Conservation (phyloP, 164 flowering plant species). For the Macadamia tetraphylla region DNA sequence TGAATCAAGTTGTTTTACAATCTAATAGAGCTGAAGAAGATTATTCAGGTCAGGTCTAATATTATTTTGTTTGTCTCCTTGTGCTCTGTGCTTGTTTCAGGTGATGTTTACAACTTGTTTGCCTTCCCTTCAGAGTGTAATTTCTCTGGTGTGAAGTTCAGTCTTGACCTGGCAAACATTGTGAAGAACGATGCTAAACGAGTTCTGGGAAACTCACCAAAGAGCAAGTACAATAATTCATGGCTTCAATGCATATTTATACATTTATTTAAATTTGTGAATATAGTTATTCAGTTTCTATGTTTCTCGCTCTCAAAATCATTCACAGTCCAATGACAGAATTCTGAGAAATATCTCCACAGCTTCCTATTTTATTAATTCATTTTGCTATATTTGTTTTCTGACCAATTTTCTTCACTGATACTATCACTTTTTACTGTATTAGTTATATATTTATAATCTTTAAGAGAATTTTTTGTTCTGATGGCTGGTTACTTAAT, state of each 20-base stretch:
- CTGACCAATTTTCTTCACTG: too few relatives aligned
- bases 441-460: too few relatives aligned
- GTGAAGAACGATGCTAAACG: conserved; percentile 49
- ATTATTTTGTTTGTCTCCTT: background rate
- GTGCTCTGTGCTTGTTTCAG: conserved; percentile 35
- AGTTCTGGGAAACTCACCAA: conserved; percentile 38
- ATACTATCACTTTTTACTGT: too few relatives aligned
- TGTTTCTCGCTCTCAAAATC: background rate
- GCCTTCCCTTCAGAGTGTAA: conserved; percentile 99
- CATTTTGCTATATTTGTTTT: too few relatives aligned
- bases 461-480: too few relatives aligned
- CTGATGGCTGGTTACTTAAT: too few relatives aligned
- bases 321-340: too few relatives aligned
- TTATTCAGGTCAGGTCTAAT: background rate
- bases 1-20: too few relatives aligned
- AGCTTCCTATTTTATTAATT: too few relatives aligned
- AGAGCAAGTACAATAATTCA: conserved; percentile 36
- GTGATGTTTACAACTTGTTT: conserved; percentile 60
- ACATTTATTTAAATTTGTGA: background rate
- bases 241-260: background rate
- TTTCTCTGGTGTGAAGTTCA: conserved; percentile 80
- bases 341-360: background rate
- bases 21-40: background rate
- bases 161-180: conserved; percentile 60
- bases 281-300: background rate